Conservation (phyloP, 2,329 filamentous ascomycete species). For the Huntiella savannae region DNA sequence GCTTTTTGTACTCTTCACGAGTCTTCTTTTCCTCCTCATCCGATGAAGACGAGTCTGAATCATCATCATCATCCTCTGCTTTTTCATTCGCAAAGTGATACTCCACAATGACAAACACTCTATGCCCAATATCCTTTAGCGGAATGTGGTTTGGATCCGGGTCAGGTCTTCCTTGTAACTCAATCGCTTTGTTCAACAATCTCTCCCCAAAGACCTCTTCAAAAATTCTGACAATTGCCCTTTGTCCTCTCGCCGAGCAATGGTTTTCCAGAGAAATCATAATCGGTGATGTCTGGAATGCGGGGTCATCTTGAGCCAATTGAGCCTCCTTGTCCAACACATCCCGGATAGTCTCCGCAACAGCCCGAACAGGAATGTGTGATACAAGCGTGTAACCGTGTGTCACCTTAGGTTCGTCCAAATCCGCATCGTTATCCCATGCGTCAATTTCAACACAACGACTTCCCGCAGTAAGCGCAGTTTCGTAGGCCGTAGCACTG, state of each 20-base stretch:
- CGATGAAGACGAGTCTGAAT: slow-evolving; percentile 17
- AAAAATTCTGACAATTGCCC: slow-evolving; percentile 45
- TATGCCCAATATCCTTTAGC: slow-evolving; percentile 38
- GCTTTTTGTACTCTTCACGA: slow-evolving; percentile 31
- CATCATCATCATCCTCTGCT: slow-evolving; percentile 20
- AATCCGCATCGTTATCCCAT: slow-evolving; percentile 44
- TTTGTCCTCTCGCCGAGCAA: slow-evolving; percentile 38
- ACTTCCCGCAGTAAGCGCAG: slow-evolving; percentile 40
- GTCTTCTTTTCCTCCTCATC: slow-evolving; percentile 27
- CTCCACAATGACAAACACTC: slow-evolving; percentile 49
- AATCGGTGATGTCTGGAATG: slow-evolving; percentile 33
- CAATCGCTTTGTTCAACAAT: slow-evolving; percentile 37
- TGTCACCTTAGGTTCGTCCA: slow-evolving; percentile 48
- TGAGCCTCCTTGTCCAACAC: slow-evolving; percentile 39
- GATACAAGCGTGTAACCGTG: slow-evolving; percentile 52
- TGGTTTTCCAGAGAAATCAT: slow-evolving; percentile 51
- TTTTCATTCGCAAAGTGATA: slow-evolving; percentile 38
- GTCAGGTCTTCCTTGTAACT: slow-evolving; percentile 35
- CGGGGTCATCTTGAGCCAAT: slow-evolving; percentile 18
- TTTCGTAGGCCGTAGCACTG: slow-evolving; percentile 43
- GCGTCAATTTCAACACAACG: slow-evolving; percentile 57
- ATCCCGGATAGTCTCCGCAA: slow-evolving; percentile 46
- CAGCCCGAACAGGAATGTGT: slow-evolving; percentile 41
- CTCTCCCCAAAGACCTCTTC: slow-evolving; percentile 40
- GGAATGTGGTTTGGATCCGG: slow-evolving; percentile 35